phyloP scores from a whole-genome alignment of 495 filamentous ascomycete species.

The Talaromyces thailandensis region DNA sequence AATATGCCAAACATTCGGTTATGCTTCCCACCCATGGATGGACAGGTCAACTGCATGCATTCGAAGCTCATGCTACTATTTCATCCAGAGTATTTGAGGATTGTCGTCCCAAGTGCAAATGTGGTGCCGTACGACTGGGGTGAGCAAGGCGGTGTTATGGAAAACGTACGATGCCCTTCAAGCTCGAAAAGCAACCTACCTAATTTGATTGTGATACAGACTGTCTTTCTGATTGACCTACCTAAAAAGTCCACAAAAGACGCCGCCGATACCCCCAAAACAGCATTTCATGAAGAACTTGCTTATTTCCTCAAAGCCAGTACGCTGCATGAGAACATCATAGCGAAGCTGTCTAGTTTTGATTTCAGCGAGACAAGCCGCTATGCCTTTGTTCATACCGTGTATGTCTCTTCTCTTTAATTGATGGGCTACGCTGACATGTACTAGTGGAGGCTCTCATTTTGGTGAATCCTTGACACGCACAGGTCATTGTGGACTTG shows the following conservation, averaged over 20 bases:
- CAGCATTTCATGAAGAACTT: conserved; percentile 61
- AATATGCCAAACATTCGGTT: conserved; percentile 50
- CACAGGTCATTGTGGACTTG: conserved; percentile 64
- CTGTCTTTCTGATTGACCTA: conserved; percentile 78
- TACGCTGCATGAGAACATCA: conserved; percentile 51
- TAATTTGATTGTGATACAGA: conserved; percentile 28
- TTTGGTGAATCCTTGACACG: conserved; percentile 42
- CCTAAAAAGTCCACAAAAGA: conserved; percentile 42
- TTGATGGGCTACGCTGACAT: conserved; percentile 4
- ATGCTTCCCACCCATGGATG: conserved; percentile 72
- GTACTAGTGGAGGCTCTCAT: conserved; percentile 43
- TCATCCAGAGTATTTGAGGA: conserved; percentile 54
- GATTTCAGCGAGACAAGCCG: conserved; percentile 62
- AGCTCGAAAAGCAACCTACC: not conserved
- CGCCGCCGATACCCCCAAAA: conserved; percentile 26
- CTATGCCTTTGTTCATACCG: conserved; percentile 74
- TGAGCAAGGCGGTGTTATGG: conserved; percentile 62
- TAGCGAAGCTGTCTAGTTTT: conserved; percentile 53
- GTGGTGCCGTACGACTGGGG: conserved; percentile 80
- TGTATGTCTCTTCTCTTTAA: conserved; percentile 26
- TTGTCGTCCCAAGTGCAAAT: conserved; percentile 78
- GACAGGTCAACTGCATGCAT: conserved; percentile 66
- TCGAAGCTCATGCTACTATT: conserved; percentile 83
- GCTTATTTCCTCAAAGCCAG: conserved; percentile 61
- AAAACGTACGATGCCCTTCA: conserved; percentile 47